These are phyloP conservation scores for Craterostigma plantagineum DNA, from an alignment of 257 asterid species.

Conservation along the genomic window DNA sequence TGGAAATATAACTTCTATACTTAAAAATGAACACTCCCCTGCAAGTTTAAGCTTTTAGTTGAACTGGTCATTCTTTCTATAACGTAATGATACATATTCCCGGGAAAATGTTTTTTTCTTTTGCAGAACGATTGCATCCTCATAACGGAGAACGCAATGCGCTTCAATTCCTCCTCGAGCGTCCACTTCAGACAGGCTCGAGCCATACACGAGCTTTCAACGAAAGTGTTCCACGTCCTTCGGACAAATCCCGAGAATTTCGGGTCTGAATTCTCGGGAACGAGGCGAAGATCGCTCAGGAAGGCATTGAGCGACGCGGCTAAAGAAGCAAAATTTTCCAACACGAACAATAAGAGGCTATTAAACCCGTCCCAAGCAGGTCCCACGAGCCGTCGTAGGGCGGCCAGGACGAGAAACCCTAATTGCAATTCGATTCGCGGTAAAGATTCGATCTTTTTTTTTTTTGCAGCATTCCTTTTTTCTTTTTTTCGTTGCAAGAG, in stretches of 20 bases:
- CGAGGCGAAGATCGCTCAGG: conserved; percentile 57
- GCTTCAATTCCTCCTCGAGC: conserved; percentile 60
- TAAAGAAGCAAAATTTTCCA: conserved; percentile 13
- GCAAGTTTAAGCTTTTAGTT: too few species aligned
- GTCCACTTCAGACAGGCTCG: conserved; percentile 75
- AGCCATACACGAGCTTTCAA: conserved; percentile 59
- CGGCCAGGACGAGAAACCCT: too few species aligned
- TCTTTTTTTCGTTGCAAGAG: too few species aligned
- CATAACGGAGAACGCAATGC: conserved; percentile 82
- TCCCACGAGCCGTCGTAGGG: too few species aligned
- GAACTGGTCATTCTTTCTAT: too few species aligned
- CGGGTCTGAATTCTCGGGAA: conserved; percentile 34
- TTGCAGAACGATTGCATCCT: conserved; percentile 74
- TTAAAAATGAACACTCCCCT: background rate
- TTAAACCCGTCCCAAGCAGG: too few species aligned
- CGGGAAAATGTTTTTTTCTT: background rate
- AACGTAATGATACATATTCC: too few species aligned
- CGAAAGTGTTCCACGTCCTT: conserved; percentile 54
- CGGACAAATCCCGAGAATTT: conserved; percentile 45
- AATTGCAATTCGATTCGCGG: too few species aligned
- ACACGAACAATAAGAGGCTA: background rate
- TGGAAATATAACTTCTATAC: too few species aligned
- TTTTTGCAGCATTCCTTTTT: too few species aligned
- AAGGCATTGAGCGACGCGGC: conserved; percentile 19
- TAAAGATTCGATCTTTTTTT: too few species aligned